phyloP scores from a whole-genome alignment of 2,329 filamentous ascomycete species.

The Xylariales sp. region DNA sequence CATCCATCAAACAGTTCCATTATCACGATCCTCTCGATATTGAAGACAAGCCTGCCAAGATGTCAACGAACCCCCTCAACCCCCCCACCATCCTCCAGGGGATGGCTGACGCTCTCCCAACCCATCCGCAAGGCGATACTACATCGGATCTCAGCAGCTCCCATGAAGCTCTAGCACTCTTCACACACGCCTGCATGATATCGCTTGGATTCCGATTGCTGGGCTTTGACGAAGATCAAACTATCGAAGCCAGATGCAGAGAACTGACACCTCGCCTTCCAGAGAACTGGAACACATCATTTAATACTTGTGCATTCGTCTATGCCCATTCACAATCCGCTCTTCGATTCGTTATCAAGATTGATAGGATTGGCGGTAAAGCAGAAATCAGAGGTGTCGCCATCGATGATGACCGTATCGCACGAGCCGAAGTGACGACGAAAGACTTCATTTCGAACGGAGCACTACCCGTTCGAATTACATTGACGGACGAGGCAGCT shows the following conservation, averaged over 20 bases:
- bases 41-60: too few relatives aligned
- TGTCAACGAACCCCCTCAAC: conserved; percentile 33
- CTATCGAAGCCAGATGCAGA: conserved; percentile 56
- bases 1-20: too few relatives aligned
- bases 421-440: conserved; percentile 67
- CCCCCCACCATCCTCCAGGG: conserved; percentile 43
- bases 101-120: conserved; percentile 58
- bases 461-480: conserved; percentile 52
- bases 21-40: too few relatives aligned
- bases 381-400: conserved; percentile 79
- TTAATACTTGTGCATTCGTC: conserved; percentile 71
- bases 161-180: conserved; percentile 79
- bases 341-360: conserved; percentile 76
- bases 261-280: conserved; percentile 62
- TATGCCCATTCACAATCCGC: conserved; percentile 84
- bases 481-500: conserved; percentile 38
- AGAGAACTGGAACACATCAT: conserved; percentile 71
- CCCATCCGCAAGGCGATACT: conserved; percentile 46
- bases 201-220: conserved; percentile 75
- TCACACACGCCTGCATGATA: conserved; percentile 77
- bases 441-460: conserved; percentile 69
- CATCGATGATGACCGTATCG: conserved; percentile 74
- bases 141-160: conserved; percentile 63
- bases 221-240: conserved; percentile 80
- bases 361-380: conserved; percentile 77